Conservation (phyloP, 345 rosid species). For the Eutrema yunnanense region DNA sequence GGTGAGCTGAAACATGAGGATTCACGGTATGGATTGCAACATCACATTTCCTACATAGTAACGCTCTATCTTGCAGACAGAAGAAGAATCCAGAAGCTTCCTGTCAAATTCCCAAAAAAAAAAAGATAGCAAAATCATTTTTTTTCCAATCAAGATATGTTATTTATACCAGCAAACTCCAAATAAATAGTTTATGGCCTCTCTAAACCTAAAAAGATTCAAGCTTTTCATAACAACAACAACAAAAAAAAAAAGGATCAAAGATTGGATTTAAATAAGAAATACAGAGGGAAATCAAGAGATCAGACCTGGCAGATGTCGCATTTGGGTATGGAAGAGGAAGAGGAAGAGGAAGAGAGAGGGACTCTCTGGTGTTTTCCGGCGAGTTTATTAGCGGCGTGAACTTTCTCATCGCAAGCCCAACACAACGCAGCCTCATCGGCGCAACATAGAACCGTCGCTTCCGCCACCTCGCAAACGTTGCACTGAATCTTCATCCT, state of each 20-base stretch:
- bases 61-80: conserved; percentile 90
- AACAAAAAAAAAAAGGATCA: background rate
- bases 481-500: conserved; percentile 95
- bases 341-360: conserved; percentile 51
- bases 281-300: background rate
- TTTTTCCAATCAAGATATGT: background rate
- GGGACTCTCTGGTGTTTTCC: conserved; percentile 94
- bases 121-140: background rate
- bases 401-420: conserved; percentile 82
- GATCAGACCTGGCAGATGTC: conserved; percentile 82
- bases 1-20: conserved; percentile 72
- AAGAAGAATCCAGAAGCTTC: conserved; percentile 92
- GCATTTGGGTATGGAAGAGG: conserved; percentile 82
- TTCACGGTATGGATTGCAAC: conserved; percentile 75
- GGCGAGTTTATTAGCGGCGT: conserved; percentile 96
- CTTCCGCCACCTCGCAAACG: conserved; percentile 94
- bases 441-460: conserved; percentile 93
- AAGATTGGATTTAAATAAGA: background rate
- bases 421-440: conserved; percentile 98
- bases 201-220: background rate
- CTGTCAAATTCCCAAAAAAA: conserved; percentile 34
- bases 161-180: background rate
- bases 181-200: background rate
- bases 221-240: background rate
- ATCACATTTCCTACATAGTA: conserved; percentile 95